phyloP scores from a whole-genome alignment of 2,329 filamentous ascomycete species.

The Colletotrichum costaricense region DNA sequence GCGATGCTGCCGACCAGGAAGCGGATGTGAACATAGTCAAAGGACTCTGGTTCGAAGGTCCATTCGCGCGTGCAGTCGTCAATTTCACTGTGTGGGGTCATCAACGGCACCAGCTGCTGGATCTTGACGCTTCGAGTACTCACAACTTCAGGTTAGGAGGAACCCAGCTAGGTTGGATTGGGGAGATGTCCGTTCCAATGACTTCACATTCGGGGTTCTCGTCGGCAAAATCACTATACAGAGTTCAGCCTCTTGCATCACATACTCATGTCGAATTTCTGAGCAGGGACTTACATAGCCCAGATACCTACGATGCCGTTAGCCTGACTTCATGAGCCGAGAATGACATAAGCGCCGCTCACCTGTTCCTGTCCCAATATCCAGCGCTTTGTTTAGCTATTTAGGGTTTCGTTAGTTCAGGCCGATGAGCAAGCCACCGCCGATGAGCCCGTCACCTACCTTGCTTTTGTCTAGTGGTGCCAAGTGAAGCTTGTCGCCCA shows the following conservation, averaged over 20 bases:
- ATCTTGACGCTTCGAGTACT: neutral
- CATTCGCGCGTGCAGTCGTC: conserved; percentile 68
- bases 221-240: conserved; percentile 58
- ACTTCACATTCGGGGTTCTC: conserved; percentile 56
- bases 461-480: conserved; percentile 40
- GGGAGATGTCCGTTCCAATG: conserved; percentile 67
- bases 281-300: conserved; percentile 19
- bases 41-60: conserved; percentile 57
- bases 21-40: conserved; percentile 70
- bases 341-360: neutral
- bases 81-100: conserved; percentile 52
- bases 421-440: too few relatives aligned
- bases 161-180: conserved; percentile 66
- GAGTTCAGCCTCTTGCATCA: neutral
- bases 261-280: neutral
- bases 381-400: conserved; percentile 45
- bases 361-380: conserved; percentile 63
- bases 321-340: neutral
- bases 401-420: neutral
- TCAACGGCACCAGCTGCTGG: conserved; percentile 50
- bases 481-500: conserved; percentile 40
- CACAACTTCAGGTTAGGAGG: conserved; percentile 64
- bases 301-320: conserved; percentile 22
- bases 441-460: conserved; percentile 38
- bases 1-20: conserved; percentile 63